These are phyloP conservation scores for Talaromyces sp. DNA, from an alignment of 2,329 filamentous ascomycete genomes.

Conservation along the genomic window DNA sequence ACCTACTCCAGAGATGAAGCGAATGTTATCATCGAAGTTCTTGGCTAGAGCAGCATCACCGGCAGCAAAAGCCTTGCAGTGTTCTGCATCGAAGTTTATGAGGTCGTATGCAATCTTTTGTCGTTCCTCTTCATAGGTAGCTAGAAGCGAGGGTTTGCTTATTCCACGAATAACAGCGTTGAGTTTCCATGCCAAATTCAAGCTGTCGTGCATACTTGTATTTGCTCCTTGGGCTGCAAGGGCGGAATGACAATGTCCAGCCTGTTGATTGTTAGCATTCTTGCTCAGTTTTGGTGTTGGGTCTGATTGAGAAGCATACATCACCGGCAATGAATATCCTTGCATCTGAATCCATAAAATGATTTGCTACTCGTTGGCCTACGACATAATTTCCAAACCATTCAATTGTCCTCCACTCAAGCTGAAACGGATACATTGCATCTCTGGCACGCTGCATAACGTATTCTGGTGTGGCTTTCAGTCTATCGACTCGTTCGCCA, in stretches of 20 bases:
- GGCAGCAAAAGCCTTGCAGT: constrained; percentile 52
- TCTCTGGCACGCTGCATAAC: constrained; percentile 62
- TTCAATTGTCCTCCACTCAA: constrained; percentile 49
- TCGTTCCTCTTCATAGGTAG: constrained; percentile 32
- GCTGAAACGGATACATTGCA: constrained; percentile 64
- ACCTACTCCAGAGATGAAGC: constrained; percentile 70
- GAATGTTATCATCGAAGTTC: constrained; percentile 68
- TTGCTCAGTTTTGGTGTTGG: background rate
- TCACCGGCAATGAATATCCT: constrained; percentile 69
- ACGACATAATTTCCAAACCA: constrained; percentile 69
- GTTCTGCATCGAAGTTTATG: constrained; percentile 37
- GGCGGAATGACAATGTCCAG: constrained; percentile 31
- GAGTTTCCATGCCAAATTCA: constrained; percentile 36
- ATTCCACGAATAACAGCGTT: constrained; percentile 28
- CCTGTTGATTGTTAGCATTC: constrained; percentile 19
- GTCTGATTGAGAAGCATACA: constrained; percentile 35
- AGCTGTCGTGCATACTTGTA: constrained; percentile 37
- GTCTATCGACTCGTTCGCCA: constrained; percentile 50
- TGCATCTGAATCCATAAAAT: constrained; percentile 51
- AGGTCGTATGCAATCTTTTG: constrained; percentile 33
- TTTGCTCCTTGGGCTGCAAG: constrained; percentile 34
- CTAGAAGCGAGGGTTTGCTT: constrained; percentile 23
- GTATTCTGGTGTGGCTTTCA: constrained; percentile 61
- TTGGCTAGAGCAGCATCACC: constrained; percentile 63
- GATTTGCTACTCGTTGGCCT: constrained; percentile 60